Evolutionary conservation across 345 rosid genomes (phyloP), one percentile per base, ranked within the genome.

Genomic region (Laguncularia racemosa): DNA sequence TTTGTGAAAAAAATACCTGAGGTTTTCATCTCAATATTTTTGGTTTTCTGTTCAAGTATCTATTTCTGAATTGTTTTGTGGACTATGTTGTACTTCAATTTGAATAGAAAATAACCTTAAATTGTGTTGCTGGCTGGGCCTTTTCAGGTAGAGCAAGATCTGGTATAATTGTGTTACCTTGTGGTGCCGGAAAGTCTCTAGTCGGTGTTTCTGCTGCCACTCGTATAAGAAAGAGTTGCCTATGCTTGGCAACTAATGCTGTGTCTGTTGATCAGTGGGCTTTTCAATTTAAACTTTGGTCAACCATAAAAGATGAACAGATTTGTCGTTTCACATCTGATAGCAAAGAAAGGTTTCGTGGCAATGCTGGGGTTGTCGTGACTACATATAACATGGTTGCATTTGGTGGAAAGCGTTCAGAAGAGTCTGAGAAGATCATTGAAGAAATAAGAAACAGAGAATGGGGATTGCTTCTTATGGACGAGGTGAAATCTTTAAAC

Each of bases 191-290:
- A 69, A 93, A 93, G 73, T 89, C 97, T 53, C 71, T 93, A 16
- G 99, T 93, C 55, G 99, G 97, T 55, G 97, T 89, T 71, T 87
- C 97, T 59, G 97, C 99, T 21, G 99, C 97, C 28, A 75, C 80
- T 67, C 77, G 97, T 17, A 87, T 93, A 58, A 85, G 82, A 67
- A 93, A 93, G 77, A 93, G 99, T 75, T 87, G 96, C 71, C 96
- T 93, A 54, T 87, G 99, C 76, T 82, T 93, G 60, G 99, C 97
- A 50, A 93, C 99, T 21, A 93, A 89, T 82, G 97, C 96, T 48
- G 97, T 93, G 63, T 93, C 99, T 20, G 97, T 93, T 61, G 99
- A 93, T 72, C 97, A 93, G 53, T 93, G 97, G 99, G 97, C 96
- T 59, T 87, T 84, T 65, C 99, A 93, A 47, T 93, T 93, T 60